Evolutionary conservation across 1,284 basidiomycete genomes (phyloP), one percentile per base, ranked within the genome.

Genomic region (Trametes versicolor): DNA sequence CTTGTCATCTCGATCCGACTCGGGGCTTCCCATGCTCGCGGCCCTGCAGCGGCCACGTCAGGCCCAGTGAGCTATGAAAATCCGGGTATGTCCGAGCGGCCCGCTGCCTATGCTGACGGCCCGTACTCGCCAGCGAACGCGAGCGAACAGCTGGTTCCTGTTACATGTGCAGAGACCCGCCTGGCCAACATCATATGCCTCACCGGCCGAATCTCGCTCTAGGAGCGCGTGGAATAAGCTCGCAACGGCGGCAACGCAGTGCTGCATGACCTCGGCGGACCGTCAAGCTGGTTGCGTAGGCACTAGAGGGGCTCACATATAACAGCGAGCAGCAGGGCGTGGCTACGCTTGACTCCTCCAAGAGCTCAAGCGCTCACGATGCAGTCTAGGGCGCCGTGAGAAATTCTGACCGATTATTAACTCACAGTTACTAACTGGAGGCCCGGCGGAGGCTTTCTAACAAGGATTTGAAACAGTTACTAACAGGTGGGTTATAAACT

Each of bases 151-250:
- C 43, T 23, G 37, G 53, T 41, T 6, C 19, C 29, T 34, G 50
- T 8, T 36, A 29, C 50, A 51, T 51, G 50, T 51, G 50, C 50
- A 51, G 32, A 10, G 23, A 4, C 21, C 34, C 25, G 58, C 15
- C 50, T 51, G 36, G 57, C 29, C 60, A 37, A 43, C 57, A 45
- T 21, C 52, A 49, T 48, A 55, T 52, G 27, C 51, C 61, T 48
- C 64, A 10, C 37, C 60, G 68, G 68, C 29, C 50, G 57, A 65
- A 63, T 57, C 29, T 69, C 65, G 65, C 63, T 10, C 47, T 37
- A 32, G 12, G 49, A 51, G 32, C 54, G 39, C 54, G 34, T 62
- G 61, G 21, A 9, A 27, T 37, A 43, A 43, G 61, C 61, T 57
- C 61, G 25, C 19, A 43, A 48, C 15, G 34, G 17, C 23, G 19